Evolutionary conservation across 345 rosid genomes (phyloP).

Genomic region (Brassica cretica): DNA sequence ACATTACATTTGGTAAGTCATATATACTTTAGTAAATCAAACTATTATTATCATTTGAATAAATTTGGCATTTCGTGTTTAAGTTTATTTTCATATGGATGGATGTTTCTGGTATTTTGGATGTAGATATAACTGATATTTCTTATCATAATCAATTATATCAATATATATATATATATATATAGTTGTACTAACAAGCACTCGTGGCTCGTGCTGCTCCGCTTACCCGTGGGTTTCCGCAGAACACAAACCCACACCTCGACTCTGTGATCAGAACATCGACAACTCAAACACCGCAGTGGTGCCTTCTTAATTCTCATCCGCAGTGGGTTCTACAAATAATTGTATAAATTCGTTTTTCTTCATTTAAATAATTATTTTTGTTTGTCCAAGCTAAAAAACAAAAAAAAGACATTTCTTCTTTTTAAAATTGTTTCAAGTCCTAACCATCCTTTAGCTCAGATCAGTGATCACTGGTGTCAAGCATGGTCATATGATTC

Average conservation of each 20-base stretch:
- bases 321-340: background rate
- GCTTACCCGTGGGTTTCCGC: constrained; percentile 85
- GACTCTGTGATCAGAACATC: constrained; percentile 40
- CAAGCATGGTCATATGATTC: background rate
- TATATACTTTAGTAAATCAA: background rate
- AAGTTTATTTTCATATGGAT: background rate
- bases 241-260: too few relatives aligned
- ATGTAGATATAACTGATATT: constrained; percentile 4
- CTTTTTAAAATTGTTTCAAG: background rate
- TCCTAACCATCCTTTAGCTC: background rate
- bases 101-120: background rate
- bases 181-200: constrained; percentile 37
- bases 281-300: constrained; percentile 58
- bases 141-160: background rate
- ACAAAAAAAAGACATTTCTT: too few relatives aligned
- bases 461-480: background rate
- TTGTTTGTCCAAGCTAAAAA: background rate
- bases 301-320: background rate
- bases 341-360: background rate
- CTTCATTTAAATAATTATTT: background rate
- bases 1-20: constrained; percentile 58
- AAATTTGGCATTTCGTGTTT: constrained; percentile 5
- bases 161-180: background rate
- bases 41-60: constrained; percentile 26
- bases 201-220: constrained; percentile 50